Percentiles rank a stretch among this genome's conserved stretches.
Conservation (phyloP, 352 stramenopile genomes). For the Pythium diclinum region DNA sequence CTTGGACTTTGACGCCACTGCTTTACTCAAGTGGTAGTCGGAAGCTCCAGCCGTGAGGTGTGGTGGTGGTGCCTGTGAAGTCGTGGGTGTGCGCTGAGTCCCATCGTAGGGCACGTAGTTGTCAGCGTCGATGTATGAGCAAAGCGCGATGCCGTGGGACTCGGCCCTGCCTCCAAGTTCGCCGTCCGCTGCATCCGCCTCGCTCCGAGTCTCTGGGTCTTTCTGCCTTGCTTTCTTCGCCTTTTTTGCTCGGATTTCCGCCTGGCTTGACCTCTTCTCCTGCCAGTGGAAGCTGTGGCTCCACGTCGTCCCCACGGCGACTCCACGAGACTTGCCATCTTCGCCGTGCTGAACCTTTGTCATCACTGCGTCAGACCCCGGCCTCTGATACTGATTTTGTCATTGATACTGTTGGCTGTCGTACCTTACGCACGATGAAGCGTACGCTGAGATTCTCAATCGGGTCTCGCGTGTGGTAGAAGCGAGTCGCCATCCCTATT, state of each 20-base stretch:
- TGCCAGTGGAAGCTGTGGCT: slow-evolving; percentile 56
- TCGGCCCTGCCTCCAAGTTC: neutral
- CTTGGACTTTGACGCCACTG: neutral
- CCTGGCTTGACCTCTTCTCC: slow-evolving; percentile 26
- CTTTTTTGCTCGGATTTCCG: neutral
- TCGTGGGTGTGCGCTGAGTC: neutral
- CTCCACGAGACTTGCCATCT: neutral
- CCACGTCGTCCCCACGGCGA: slow-evolving; percentile 34
- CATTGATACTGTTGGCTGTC: neutral
- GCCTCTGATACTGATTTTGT: neutral
- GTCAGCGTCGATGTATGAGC: slow-evolving; percentile 52
- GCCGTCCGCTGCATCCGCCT: neutral
- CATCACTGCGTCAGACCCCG: neutral
- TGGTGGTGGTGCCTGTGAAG: neutral
- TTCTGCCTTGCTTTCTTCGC: neutral
- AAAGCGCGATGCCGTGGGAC: slow-evolving; percentile 18
- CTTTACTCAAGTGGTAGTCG: slow-evolving; percentile 11
- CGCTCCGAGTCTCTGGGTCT: neutral
- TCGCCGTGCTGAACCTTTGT: neutral
- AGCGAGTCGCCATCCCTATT: slow-evolving; percentile 30
- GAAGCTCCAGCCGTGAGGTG: neutral
- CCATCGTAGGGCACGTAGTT: slow-evolving; percentile 34
- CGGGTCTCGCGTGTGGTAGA: slow-evolving; percentile 72
- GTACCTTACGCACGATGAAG: slow-evolving; percentile 62
- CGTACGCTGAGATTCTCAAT: slow-evolving; percentile 65